Evolutionary conservation across 352 stramenopile genomes (phyloP), one percentile per base, ranked within the genome.

Genomic region (Phytophthora lateralis): DNA sequence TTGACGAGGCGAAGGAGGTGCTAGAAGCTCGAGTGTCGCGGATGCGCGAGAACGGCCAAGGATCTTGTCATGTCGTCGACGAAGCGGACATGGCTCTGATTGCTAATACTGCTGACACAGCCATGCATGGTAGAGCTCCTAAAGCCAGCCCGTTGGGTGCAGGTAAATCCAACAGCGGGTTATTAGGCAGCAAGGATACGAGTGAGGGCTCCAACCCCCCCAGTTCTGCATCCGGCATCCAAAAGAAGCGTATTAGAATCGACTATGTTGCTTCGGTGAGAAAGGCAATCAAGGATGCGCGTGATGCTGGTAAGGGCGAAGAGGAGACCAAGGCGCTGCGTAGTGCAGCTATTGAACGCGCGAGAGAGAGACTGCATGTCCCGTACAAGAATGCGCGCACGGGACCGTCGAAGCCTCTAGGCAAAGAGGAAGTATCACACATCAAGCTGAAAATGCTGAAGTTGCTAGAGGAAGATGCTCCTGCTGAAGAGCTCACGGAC

Each of bases 401-500:
- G 32, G 80, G 84, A 20, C 76, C 81, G n/a, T 78, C 81, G 15
- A 92, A 93, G 51, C 86, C 86, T 8, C 57, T 93, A 20, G 84
- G 80, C 14, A 92, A 91, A 60, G 85, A 95, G 15, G 84, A 95
- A 66, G 76, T 93, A 9, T 87, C 75, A 10, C 80, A 93, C 53
- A 81, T 95, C 37, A 93, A 95, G 66, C 75, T 93, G 56, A 91
- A 87, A 55, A 90, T 95, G 77, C 66, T 93, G 9, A 92, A 93
- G 62, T 64, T 93, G 29, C 55, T 95, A 10, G 86, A 95, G 63
- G 84, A 95, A 63, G 86, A 91, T 57, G 84, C 84, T 4, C 71
- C 84, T 18, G 76, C 84, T 21, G 86, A 95, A 43, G 80, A 89
- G 41, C 61, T 91, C 18, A 95, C 85, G 8, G 86, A 95, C 27